These are phyloP conservation scores for Ophiocordyceps camponoti-leonardi DNA, from an alignment of 2,329 filamentous ascomycete genomes.

Conservation along the genomic window DNA sequence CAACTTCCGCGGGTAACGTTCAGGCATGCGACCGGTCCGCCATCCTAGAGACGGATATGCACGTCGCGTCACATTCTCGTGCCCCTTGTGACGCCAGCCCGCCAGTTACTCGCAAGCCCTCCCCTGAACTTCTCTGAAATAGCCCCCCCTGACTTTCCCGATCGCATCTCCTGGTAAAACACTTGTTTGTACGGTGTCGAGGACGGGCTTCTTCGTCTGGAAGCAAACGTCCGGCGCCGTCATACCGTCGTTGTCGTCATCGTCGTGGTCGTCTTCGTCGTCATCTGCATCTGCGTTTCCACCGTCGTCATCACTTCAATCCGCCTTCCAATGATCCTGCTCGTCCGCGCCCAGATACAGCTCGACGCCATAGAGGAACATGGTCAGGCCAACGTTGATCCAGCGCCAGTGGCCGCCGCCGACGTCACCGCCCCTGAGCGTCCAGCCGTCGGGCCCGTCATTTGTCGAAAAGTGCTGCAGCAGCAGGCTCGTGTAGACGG, in stretches of 20 bases:
- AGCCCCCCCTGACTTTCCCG: too few relatives aligned
- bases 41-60: not conserved
- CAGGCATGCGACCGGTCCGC: too few relatives aligned
- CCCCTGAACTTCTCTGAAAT: not conserved
- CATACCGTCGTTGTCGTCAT: not conserved
- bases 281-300: not conserved
- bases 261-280: not conserved
- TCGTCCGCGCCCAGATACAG: conserved; percentile 74
- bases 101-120: too few relatives aligned
- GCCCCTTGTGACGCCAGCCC: not conserved
- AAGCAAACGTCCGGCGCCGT: too few relatives aligned
- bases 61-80: not conserved
- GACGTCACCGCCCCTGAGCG: conserved; percentile 58
- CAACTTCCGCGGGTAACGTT: not conserved
- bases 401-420: conserved; percentile 84
- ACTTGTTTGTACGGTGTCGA: too few relatives aligned
- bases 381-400: conserved; percentile 80
- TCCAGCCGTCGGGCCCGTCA: conserved; percentile 62
- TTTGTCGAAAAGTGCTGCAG: conserved; percentile 87
- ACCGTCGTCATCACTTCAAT: conserved; percentile 32
- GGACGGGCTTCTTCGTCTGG: too few relatives aligned
- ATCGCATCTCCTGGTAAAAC: too few relatives aligned
- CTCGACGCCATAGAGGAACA: conserved; percentile 81
- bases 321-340: conserved; percentile 88
- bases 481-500: conserved; percentile 87